phyloP scores from a whole-genome alignment of 129 eudicot species.

The Flaveria brownii region DNA sequence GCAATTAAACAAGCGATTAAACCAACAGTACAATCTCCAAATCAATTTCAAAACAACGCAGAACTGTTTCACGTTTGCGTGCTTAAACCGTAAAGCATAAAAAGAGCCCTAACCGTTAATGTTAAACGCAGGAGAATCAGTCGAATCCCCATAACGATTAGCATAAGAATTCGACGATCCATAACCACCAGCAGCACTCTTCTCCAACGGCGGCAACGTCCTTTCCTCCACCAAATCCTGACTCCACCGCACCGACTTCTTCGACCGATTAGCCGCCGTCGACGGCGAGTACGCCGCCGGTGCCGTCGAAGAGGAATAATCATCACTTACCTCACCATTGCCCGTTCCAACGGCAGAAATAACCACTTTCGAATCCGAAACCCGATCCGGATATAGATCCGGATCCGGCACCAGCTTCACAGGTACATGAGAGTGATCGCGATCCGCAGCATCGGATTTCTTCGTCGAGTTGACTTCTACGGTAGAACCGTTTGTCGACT shows the following conservation, averaged over 20 bases:
- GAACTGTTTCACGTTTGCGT: background rate
- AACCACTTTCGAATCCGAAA: slow-evolving; percentile 16
- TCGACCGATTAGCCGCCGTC: slow-evolving; percentile 40
- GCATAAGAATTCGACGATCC: slow-evolving; percentile 53
- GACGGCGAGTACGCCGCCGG: slow-evolving; percentile 32
- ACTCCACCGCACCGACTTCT: slow-evolving; percentile 86
- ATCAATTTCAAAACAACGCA: background rate
- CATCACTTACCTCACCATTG: slow-evolving; percentile 30
- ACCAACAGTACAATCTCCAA: slow-evolving; percentile 1
- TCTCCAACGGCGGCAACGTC: slow-evolving; percentile 42
- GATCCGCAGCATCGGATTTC: slow-evolving; percentile 32
- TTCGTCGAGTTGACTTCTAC: slow-evolving; percentile 9
- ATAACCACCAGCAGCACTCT: slow-evolving; percentile 19
- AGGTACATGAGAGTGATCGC: slow-evolving; percentile 22
- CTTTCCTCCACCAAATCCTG: slow-evolving; percentile 65
- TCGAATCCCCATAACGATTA: slow-evolving; percentile 37
- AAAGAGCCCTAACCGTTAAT: slow-evolving; percentile 52
- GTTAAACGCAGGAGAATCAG: slow-evolving; percentile 45
- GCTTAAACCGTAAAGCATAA: background rate
- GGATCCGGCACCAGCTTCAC: slow-evolving; percentile 31
- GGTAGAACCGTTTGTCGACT: slow-evolving; percentile 28
- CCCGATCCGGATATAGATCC: slow-evolving; percentile 32
- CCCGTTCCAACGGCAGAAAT: slow-evolving; percentile 11
- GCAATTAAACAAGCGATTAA: background rate
- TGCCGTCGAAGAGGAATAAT: slow-evolving; percentile 33